phyloP scores from a whole-genome alignment of 768 basidiomycete genomes.

The Lentinula raphanica region DNA sequence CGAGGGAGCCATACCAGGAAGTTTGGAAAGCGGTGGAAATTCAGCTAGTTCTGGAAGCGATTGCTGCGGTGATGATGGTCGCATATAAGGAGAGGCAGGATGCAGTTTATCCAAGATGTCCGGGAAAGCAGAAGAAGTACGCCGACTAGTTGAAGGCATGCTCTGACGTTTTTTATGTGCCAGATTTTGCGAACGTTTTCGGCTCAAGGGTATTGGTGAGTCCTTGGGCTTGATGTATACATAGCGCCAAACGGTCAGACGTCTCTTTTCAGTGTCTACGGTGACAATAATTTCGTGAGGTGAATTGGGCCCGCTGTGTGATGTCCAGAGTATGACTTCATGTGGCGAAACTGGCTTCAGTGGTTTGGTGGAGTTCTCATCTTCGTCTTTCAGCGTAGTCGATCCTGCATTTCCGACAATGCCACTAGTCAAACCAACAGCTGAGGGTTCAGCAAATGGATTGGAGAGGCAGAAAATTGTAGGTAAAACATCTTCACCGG shows the following conservation, averaged over 20 bases:
- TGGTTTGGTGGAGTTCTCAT: slow-evolving; percentile 44
- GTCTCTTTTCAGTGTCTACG: slow-evolving; percentile 45
- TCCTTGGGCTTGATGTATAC: slow-evolving; percentile 59
- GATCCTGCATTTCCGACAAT: slow-evolving; percentile 39
- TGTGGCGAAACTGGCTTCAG: slow-evolving; percentile 53
- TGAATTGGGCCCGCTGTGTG: slow-evolving; percentile 35
- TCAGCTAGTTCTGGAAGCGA: slow-evolving; percentile 34
- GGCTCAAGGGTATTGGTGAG: slow-evolving; percentile 36
- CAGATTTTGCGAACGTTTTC: slow-evolving; percentile 17
- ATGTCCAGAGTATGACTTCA: slow-evolving; percentile 63
- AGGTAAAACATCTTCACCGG: slow-evolving; percentile 66
- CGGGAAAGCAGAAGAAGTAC: slow-evolving; percentile 32
- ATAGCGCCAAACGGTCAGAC: slow-evolving; percentile 70
- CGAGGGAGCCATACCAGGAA: slow-evolving; percentile 49
- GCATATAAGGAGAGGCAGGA: slow-evolving; percentile 34
- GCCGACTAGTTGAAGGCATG: slow-evolving; percentile 28
- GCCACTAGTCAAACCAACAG: slow-evolving; percentile 62
- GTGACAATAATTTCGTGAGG: slow-evolving; percentile 53
- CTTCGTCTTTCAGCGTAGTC: slow-evolving; percentile 46
- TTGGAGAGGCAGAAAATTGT: slow-evolving; percentile 77
- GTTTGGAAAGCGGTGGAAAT: slow-evolving; percentile 38
- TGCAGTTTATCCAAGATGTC: slow-evolving; percentile 29
- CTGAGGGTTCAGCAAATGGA: slow-evolving; percentile 68
- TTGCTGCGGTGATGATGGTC: slow-evolving; percentile 29
- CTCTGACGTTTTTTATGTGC: slow-evolving; percentile 37